A percentile compares a stretch with the other conserved stretches of the same genome.
Evolutionary conservation across 148 eudicot species (phyloP).

Genomic region (Diospyros lotus): DNA sequence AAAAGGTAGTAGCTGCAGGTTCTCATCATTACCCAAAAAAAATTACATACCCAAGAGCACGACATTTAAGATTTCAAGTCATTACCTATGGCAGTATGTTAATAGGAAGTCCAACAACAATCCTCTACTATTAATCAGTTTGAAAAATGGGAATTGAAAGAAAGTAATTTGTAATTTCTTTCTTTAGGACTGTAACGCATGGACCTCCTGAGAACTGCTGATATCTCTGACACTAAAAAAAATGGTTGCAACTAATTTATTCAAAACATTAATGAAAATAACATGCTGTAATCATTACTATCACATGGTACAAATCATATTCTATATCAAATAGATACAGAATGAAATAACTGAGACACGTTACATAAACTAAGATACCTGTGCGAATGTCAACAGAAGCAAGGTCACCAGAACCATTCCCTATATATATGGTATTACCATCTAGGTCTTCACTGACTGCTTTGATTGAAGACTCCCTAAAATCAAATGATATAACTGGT

Average conservation of each 20-base stretch:
- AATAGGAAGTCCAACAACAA: not conserved
- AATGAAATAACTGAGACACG: not conserved
- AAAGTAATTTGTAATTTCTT: no score
- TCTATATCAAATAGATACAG: not conserved
- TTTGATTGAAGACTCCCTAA: constrained; percentile 78
- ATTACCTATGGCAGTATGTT: not conserved
- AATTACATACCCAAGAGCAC: not conserved
- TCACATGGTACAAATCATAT: not conserved
- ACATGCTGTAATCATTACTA: not conserved
- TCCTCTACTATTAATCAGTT: no score
- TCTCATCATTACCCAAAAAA: no score
- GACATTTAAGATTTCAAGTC: not conserved
- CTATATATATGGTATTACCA: constrained; percentile 73
- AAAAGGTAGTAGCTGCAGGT: not conserved
- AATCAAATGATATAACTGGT: constrained; percentile 82
- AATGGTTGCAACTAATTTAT: not conserved
- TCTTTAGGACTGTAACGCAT: no score
- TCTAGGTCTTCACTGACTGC: constrained; percentile 81
- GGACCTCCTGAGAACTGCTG: no score
- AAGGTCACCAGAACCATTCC: constrained; percentile 92
- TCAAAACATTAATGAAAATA: not conserved
- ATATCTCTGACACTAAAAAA: no score
- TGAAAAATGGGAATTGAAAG: not conserved
- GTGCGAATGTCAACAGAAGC: constrained; percentile 91
- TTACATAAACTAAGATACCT: constrained; percentile 36